Evolutionary conservation across 1,284 basidiomycete genomes (phyloP).

Genomic region (Sanghuangporus baumii): DNA sequence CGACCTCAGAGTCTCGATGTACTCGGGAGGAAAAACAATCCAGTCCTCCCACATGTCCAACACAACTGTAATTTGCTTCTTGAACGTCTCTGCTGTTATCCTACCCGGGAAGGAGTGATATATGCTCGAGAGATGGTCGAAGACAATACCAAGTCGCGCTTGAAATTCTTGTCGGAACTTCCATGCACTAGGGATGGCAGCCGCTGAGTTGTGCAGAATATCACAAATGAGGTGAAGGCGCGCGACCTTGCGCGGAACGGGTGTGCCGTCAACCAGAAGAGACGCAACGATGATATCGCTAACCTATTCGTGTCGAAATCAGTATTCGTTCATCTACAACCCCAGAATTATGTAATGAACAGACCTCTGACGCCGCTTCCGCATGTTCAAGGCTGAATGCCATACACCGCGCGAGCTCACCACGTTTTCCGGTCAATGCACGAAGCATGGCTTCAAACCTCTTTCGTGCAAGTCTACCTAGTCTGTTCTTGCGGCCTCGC

Average conservation of each 20-base stretch:
- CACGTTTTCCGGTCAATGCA: slow-evolving; percentile 77
- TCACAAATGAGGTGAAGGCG: slow-evolving; percentile 94
- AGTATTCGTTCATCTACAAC: not conserved
- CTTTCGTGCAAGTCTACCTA: slow-evolving; percentile 74
- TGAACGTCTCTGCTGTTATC: slow-evolving; percentile 92
- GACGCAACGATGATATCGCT: slow-evolving; percentile 83
- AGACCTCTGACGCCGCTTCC: slow-evolving; percentile 85
- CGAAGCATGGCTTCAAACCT: slow-evolving; percentile 90
- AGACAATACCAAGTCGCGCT: slow-evolving; percentile 78
- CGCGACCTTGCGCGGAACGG: slow-evolving; percentile 93
- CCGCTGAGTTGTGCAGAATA: slow-evolving; percentile 94
- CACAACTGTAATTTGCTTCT: slow-evolving; percentile 79
- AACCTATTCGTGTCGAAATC: slow-evolving; percentile 44
- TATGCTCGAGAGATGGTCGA: slow-evolving; percentile 90
- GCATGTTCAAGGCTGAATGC: slow-evolving; percentile 93
- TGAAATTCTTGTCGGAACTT: slow-evolving; percentile 92
- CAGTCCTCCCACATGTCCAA: slow-evolving; percentile 95
- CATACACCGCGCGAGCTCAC: slow-evolving; percentile 93
- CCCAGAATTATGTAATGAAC: slow-evolving; percentile 16
- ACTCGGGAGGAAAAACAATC: slow-evolving; percentile 87
- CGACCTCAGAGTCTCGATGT: slow-evolving; percentile 63
- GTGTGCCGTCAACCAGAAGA: slow-evolving; percentile 78
- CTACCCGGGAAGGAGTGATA: slow-evolving; percentile 89
- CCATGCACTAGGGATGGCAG: slow-evolving; percentile 85
- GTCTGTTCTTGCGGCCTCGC: slow-evolving; percentile 59